Evolutionary conservation across 768 basidiomycete species (phyloP).

Genomic region (Albatrellus ellisii): DNA sequence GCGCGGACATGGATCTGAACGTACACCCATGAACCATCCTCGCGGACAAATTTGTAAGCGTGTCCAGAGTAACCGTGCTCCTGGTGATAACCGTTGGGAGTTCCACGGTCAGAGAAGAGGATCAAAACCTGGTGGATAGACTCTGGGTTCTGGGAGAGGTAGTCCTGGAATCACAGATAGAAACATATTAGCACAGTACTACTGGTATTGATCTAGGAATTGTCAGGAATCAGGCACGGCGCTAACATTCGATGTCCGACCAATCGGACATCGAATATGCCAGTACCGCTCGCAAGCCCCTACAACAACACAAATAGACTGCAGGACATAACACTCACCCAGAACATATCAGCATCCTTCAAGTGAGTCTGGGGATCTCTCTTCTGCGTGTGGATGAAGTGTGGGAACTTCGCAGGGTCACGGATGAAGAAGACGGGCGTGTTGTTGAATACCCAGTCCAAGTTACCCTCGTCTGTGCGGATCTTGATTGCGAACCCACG

Average conservation of each 20-base stretch:
- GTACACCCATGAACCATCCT: slow-evolving; percentile 74
- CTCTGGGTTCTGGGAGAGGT: slow-evolving; percentile 78
- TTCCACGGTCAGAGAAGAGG: slow-evolving; percentile 89
- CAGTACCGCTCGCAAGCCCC: neutral
- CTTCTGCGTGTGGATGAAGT: slow-evolving; percentile 93
- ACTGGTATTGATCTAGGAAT: neutral
- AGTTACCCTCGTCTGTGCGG: slow-evolving; percentile 83
- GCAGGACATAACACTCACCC: slow-evolving; percentile 31
- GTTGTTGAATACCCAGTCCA: slow-evolving; percentile 90
- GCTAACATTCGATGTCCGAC: neutral
- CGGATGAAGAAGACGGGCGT: slow-evolving; percentile 87
- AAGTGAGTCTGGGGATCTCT: slow-evolving; percentile 86
- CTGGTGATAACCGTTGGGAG: slow-evolving; percentile 78
- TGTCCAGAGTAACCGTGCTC: slow-evolving; percentile 93
- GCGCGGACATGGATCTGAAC: slow-evolving; percentile 74
- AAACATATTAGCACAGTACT: neutral
- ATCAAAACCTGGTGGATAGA: slow-evolving; percentile 85
- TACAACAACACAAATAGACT: neutral
- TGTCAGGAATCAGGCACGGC: neutral
- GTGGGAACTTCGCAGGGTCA: slow-evolving; percentile 81
- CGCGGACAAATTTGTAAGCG: slow-evolving; percentile 81
- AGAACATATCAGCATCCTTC: slow-evolving; percentile 79
- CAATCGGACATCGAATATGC: neutral
- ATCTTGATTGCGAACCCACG: slow-evolving; percentile 89
- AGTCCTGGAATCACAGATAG: slow-evolving; percentile 46